Conservation (phyloP, 352 stramenopile genomes). For the Globisporangium uncinulatum region DNA sequence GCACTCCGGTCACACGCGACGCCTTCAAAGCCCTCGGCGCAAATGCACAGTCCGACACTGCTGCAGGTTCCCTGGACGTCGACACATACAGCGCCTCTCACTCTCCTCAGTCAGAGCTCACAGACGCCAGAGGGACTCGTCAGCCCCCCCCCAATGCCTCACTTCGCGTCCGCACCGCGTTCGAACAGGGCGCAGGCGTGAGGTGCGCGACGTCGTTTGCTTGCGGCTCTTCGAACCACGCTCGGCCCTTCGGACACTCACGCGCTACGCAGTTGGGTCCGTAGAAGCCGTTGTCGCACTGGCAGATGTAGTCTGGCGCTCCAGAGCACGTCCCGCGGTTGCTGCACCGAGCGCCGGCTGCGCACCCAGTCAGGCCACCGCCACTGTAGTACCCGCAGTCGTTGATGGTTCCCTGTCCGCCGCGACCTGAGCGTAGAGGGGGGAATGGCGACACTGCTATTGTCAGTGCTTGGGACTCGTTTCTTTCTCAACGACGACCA, state of each 20-base stretch:
- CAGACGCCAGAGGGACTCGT: no score
- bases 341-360: constrained; percentile 41
- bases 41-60: constrained; percentile 43
- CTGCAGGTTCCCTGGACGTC: constrained; percentile 47
- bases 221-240: constrained; percentile 62
- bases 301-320: constrained; percentile 37
- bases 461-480: no score
- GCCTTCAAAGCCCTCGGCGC: constrained; percentile 61
- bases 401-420: constrained; percentile 21
- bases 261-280: constrained; percentile 55
- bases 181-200: constrained; percentile 56
- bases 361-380: constrained; percentile 33
- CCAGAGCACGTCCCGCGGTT: constrained; percentile 48
- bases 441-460: not conserved
- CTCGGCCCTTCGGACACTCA: constrained; percentile 41
- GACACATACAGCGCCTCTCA: not conserved
- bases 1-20: constrained; percentile 58
- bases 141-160: no score
- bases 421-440: constrained; percentile 12
- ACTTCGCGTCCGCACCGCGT: constrained; percentile 29
- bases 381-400: constrained; percentile 44
- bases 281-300: constrained; percentile 41
- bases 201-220: constrained; percentile 49
- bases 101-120: no score
- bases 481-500: no score